These are phyloP conservation scores for Diaporthe nobilis DNA, from an alignment of 2,329 filamentous ascomycete genomes.

Conservation along the genomic window DNA sequence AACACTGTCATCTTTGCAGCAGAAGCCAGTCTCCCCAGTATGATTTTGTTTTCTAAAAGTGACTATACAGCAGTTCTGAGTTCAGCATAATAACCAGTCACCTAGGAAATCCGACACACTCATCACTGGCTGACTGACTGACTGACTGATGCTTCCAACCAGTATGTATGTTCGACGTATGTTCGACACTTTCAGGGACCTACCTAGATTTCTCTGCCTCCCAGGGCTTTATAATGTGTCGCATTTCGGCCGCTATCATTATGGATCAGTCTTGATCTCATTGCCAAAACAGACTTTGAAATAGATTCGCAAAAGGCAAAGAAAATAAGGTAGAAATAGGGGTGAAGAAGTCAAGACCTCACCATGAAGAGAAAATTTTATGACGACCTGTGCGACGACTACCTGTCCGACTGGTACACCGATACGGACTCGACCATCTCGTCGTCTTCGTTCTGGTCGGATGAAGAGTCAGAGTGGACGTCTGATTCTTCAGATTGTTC, in stretches of 20 bases:
- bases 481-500: constrained; percentile 21
- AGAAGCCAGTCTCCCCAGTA: background rate
- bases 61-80: background rate
- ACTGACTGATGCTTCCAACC: background rate
- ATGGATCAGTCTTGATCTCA: background rate
- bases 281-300: background rate
- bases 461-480: background rate
- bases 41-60: no score
- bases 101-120: background rate
- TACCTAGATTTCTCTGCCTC: background rate
- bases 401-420: background rate
- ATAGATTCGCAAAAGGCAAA: background rate
- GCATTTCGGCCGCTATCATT: background rate
- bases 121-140: background rate
- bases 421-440: background rate
- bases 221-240: background rate
- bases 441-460: background rate
- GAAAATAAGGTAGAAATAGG: background rate
- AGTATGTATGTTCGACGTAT: no score
- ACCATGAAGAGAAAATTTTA: background rate
- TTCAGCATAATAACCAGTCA: background rate
- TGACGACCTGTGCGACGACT: background rate
- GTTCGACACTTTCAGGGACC: background rate
- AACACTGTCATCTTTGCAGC: background rate
- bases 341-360: background rate